phyloP scores from a whole-genome alignment of 345 rosid species.

The Arabidopsis arenosa region DNA sequence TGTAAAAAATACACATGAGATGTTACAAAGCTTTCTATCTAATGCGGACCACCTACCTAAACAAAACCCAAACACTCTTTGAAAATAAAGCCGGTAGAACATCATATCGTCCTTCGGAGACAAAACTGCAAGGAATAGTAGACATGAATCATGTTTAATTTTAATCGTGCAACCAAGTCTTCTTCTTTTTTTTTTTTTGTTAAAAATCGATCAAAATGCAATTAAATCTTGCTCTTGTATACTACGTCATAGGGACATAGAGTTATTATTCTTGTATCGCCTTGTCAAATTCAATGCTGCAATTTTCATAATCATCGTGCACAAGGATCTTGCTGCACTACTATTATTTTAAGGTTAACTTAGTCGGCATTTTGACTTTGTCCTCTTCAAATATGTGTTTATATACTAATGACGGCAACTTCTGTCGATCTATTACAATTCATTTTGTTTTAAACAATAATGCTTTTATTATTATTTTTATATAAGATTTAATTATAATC shows the following conservation, averaged over 20 bases:
- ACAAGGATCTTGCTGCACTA: not conserved
- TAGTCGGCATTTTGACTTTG: not conserved
- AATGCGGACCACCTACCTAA: too few relatives aligned
- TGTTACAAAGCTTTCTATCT: too few relatives aligned
- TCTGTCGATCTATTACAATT: not conserved
- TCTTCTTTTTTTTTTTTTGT: too few relatives aligned
- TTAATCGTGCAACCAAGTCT: conserved; percentile 26
- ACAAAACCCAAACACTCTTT: too few relatives aligned
- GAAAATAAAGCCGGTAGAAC: too few relatives aligned
- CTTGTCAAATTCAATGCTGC: not conserved
- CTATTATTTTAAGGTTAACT: not conserved
- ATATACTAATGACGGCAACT: not conserved
- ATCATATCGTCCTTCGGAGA: too few relatives aligned
- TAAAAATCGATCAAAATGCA: too few relatives aligned
- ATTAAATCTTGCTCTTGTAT: not conserved
- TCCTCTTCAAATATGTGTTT: not conserved
- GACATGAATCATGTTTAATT: not conserved
- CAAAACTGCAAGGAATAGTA: too few relatives aligned
- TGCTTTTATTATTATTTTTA: too few relatives aligned
- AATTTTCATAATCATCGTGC: not conserved
- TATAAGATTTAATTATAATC: not conserved
- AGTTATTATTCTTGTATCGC: not conserved
- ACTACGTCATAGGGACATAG: not conserved
- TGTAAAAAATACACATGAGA: too few relatives aligned
- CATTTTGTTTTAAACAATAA: too few relatives aligned